A percentile compares a stretch with the other conserved stretches of the same genome.
phyloP scores from a whole-genome alignment of 495 filamentous ascomycete genomes.

The Rhypophila decipiens region DNA sequence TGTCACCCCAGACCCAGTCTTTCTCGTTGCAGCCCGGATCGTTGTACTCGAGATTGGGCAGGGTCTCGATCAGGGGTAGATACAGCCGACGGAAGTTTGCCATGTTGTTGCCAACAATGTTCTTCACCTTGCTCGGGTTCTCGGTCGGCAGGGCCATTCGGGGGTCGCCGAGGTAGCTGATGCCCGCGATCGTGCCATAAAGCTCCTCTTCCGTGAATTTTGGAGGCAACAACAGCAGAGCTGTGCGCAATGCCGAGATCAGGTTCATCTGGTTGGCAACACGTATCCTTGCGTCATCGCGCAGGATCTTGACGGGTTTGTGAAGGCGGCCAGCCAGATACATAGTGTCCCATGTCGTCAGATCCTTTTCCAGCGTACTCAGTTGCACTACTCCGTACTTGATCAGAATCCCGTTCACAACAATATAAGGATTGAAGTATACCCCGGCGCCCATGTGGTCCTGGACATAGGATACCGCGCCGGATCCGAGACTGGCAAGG shows the following conservation, averaged over 20 bases:
- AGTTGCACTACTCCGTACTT: constrained; percentile 97
- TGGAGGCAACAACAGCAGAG: constrained; percentile 76
- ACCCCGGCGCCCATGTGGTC: constrained; percentile 87
- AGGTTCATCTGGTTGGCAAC: constrained; percentile 94
- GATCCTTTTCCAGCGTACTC: constrained; percentile 76
- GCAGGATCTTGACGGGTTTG: constrained; percentile 95
- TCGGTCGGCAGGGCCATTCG: constrained; percentile 85
- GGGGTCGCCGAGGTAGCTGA: constrained; percentile 91
- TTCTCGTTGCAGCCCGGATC: constrained; percentile 56
- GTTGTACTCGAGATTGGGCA: constrained; percentile 80
- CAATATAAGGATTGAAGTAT: constrained; percentile 95
- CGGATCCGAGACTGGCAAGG: constrained; percentile 78
- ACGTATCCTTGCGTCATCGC: constrained; percentile 84
- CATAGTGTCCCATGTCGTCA: constrained; percentile 83
- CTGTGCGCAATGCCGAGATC: constrained; percentile 81
- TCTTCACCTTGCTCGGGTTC: constrained; percentile 85
- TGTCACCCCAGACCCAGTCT: constrained; percentile 60
- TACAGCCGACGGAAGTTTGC: constrained; percentile 87
- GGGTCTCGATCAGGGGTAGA: constrained; percentile 74
- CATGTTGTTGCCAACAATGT: constrained; percentile 89
- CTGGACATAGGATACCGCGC: constrained; percentile 73
- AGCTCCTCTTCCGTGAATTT: constrained; percentile 81
- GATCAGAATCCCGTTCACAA: constrained; percentile 91
- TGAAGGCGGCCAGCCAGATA: constrained; percentile 93
- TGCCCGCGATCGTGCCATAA: constrained; percentile 81